Conservation (phyloP, 805 yeast species). For the Zygoascus tannicola region DNA sequence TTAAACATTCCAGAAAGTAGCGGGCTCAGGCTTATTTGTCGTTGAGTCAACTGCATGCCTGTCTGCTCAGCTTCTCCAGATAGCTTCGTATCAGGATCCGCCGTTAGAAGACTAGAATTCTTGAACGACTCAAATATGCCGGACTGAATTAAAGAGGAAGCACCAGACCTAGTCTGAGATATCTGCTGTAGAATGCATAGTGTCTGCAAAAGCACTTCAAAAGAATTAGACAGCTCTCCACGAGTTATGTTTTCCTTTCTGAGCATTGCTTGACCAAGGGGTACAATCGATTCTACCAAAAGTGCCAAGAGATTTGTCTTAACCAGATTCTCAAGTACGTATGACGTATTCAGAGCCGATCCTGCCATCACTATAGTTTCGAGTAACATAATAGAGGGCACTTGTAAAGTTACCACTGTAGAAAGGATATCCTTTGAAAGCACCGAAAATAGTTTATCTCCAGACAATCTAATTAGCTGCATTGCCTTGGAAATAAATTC, state of each 20-base stretch:
- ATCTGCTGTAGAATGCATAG: conserved; percentile 61
- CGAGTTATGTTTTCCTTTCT: conserved; percentile 12
- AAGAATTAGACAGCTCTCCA: conserved; percentile 49
- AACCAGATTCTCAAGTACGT: conserved; percentile 51
- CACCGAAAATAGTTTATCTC: conserved; percentile 54
- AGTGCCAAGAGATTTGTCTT: conserved; percentile 57
- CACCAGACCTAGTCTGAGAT: conserved; percentile 70
- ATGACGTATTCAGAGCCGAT: conserved; percentile 40
- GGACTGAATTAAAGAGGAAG: conserved; percentile 63
- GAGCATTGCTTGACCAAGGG: conserved; percentile 56
- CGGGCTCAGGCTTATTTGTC: conserved; percentile 35
- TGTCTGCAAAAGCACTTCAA: conserved; percentile 67
- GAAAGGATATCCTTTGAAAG: conserved; percentile 70
- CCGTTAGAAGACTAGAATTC: conserved; percentile 44
- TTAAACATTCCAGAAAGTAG: conserved; percentile 67
- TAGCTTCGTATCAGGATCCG: conserved; percentile 62
- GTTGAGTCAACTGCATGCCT: conserved; percentile 23
- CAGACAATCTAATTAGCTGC: conserved; percentile 44
- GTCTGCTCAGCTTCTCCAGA: conserved; percentile 47
- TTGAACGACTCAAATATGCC: conserved; percentile 58
- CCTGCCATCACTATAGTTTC: conserved; percentile 57
- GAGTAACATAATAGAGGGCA: conserved; percentile 66
- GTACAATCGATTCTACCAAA: conserved; percentile 55
- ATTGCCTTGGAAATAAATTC: conserved; percentile 36
- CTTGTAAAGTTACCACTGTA: conserved; percentile 67